A percentile compares a stretch with the other conserved stretches of the same genome.
Conservation (phyloP, 345 rosid species). For the Microcos paniculata region DNA sequence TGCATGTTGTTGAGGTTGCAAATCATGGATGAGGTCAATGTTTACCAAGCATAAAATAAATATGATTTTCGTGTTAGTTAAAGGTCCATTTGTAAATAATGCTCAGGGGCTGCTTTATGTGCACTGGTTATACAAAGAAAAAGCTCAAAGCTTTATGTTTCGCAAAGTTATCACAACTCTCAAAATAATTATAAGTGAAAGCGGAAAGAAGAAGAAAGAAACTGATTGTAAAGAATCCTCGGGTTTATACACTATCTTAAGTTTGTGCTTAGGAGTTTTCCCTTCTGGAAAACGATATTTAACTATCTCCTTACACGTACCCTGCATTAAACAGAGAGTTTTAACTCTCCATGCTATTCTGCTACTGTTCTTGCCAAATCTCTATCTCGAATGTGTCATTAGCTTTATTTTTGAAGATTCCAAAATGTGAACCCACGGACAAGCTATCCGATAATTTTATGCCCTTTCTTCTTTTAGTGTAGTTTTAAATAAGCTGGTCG, state of each 20-base stretch:
- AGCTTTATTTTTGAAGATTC: background rate
- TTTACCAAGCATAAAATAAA: background rate
- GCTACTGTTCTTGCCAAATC: background rate
- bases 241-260: background rate
- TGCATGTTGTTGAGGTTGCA: constrained; percentile 1
- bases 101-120: background rate
- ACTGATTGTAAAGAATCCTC: background rate
- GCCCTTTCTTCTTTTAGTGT: background rate
- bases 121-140: background rate
- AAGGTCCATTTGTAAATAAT: background rate
- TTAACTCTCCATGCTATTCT: background rate
- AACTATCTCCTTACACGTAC: background rate
- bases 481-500: background rate
- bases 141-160: background rate
- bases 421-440: background rate
- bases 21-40: background rate
- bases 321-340: background rate
- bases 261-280: background rate
- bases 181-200: background rate
- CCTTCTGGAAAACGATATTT: background rate
- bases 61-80: background rate
- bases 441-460: background rate
- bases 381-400: background rate
- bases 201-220: background rate
- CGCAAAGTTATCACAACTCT: background rate